Base-by-base conservation (phyloP, 2,329 filamentous ascomycete genomes). In the Corynespora cassiicola region DNA sequence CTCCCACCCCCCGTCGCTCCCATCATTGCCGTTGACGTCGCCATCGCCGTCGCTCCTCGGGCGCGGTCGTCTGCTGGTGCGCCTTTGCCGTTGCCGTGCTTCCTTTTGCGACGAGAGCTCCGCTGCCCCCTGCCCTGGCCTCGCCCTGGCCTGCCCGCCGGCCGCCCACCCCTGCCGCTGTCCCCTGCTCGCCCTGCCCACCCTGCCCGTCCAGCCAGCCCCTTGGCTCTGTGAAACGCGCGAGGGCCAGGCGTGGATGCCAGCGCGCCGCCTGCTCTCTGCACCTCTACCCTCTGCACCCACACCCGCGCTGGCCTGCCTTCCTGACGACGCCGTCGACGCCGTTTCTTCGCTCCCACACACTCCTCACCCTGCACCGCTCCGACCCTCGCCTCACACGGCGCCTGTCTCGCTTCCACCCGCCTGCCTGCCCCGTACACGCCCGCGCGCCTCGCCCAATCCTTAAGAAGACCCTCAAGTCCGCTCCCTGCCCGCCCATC, bases 191-290 rank as follows among this genome's bases (percentile, higher is more conserved):
- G 38, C 50, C 54, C 38, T 46, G 52, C 43, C 31, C 34, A 39
- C 33, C 41, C 21, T 52, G 50, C 49, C 38, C 40, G 27, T 33
- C 50, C 43, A 40, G 40, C 38, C 42, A 50, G 45, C 47, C 54
- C 54, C 54, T 55, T 56, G 44, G 50, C 34, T 26, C 45, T 45
- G 47, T 55, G 55, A 59, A 59, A 55, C 52, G 41, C 46, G 46
- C 49, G 37, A 36, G 34, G 36, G 45, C 42, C 35, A 22, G 41
- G 38, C 44, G 29, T 34, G 19, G 33, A 23, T 40, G 42, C 34
- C n/a, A n/a, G n/a, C n/a, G n/a, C n/a, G n/a, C n/a, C n/a, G n/a
- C n/a, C n/a, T n/a, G n/a, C n/a, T n/a, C n/a, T n/a, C n/a, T n/a
- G 45, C 55, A 58, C 53, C 52, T 47, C 42, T 33, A 37, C 30